These are phyloP conservation scores for Spirogloea muscicola DNA, from an alignment of 139 green algal genomes.

Conservation along the genomic window DNA sequence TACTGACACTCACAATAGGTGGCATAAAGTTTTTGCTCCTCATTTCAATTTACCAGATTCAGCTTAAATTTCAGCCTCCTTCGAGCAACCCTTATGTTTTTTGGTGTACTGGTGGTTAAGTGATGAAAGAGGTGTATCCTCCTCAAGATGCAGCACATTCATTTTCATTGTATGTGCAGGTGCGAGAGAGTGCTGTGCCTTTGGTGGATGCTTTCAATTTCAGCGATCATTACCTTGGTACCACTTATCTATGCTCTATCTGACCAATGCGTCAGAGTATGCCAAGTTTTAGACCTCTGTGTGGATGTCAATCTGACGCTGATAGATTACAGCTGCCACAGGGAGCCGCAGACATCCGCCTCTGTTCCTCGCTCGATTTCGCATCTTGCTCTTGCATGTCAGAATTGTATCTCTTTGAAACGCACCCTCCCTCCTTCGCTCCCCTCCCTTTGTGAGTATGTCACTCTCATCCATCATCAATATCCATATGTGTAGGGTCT, in stretches of 20 bases:
- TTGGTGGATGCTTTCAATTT: slow-evolving; percentile 31
- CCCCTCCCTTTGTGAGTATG: no score
- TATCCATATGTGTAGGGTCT: slow-evolving; percentile 2
- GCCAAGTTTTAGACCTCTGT: no score
- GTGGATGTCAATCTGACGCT: no score
- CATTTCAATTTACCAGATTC: not conserved
- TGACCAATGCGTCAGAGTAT: no score
- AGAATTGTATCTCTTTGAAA: no score
- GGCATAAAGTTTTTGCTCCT: not conserved
- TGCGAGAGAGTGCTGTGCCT: slow-evolving; percentile 9
- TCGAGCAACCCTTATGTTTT: not conserved
- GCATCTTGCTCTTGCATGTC: no score
- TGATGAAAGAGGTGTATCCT: not conserved
- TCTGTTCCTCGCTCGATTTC: no score
- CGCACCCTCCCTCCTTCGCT: no score
- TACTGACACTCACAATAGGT: not conserved
- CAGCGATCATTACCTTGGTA: slow-evolving; percentile 26
- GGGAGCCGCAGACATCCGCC: no score
- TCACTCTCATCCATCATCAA: not conserved
- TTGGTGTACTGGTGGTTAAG: not conserved
- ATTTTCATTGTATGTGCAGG: slow-evolving; percentile 9
- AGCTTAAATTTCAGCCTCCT: not conserved
- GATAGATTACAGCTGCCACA: no score
- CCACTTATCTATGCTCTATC: no score
- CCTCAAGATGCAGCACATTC: no score